These are phyloP conservation scores for Logfia minima DNA, from an alignment of 129 eudicot species.

Conservation along the genomic window DNA sequence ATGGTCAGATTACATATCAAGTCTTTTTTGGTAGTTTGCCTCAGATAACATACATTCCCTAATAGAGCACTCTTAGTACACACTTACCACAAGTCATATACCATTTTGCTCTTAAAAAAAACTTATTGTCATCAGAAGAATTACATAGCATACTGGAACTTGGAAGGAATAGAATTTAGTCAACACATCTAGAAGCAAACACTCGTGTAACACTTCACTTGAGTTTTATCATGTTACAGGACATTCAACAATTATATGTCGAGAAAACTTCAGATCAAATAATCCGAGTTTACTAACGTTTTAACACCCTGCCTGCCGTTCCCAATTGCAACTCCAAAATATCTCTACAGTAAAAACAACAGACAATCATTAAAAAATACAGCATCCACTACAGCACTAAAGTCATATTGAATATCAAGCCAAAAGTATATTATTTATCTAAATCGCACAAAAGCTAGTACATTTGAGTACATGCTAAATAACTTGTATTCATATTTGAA, in stretches of 20 bases:
- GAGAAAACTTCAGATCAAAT: conserved; percentile 4
- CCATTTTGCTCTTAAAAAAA: too few species aligned
- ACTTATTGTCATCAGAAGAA: too few species aligned
- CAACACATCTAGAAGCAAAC: neutral
- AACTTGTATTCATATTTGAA: neutral
- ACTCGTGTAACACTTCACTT: conserved; percentile 11
- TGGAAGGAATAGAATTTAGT: too few species aligned
- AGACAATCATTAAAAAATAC: conserved; percentile 7
- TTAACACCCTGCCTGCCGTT: conserved; percentile 96
- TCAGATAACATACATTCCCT: too few species aligned
- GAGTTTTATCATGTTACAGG: conserved; percentile 5
- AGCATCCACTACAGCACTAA: neutral
- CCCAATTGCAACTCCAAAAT: conserved; percentile 94
- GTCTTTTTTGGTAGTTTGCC: too few species aligned
- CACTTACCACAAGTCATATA: too few species aligned
- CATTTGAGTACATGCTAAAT: too few species aligned
- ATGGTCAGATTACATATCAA: too few species aligned
- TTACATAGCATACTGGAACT: too few species aligned
- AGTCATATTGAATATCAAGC: neutral
- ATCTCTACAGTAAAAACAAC: conserved; percentile 50
- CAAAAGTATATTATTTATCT: too few species aligned
- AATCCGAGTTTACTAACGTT: conserved; percentile 57
- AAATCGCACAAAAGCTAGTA: too few species aligned
- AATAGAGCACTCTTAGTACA: too few species aligned
- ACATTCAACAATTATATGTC: neutral